Evolutionary conservation across 2,329 filamentous ascomycete genomes (phyloP).

Genomic region (Stachybotrys elegans): DNA sequence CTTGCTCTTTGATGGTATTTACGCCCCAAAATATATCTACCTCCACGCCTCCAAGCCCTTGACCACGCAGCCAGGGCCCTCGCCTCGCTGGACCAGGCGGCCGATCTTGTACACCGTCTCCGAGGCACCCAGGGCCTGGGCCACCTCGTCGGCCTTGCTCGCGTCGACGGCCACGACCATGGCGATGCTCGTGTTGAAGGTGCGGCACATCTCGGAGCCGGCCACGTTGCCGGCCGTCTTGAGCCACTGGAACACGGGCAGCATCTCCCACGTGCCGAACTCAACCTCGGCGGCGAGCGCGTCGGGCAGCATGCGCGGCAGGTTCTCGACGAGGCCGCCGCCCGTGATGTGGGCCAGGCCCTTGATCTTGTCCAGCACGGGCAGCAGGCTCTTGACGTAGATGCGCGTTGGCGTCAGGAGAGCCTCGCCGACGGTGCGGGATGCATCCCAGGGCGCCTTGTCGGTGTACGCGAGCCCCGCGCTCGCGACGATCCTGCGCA

Average conservation of each 20-base stretch:
- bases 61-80: constrained; percentile 28
- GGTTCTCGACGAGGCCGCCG: constrained; percentile 87
- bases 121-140: constrained; percentile 52
- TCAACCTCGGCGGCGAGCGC: constrained; percentile 78
- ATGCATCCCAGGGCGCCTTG: constrained; percentile 68
- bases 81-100: constrained; percentile 55
- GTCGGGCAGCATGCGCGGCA: constrained; percentile 84
- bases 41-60: constrained; percentile 29
- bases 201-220: constrained; percentile 76
- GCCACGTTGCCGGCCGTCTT: constrained; percentile 67
- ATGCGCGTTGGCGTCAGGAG: constrained; percentile 88
- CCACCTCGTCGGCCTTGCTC: constrained; percentile 56
- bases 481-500: constrained; percentile 78
- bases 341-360: constrained; percentile 97
- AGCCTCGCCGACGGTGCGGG: constrained; percentile 62
- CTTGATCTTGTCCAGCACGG: constrained; percentile 67
- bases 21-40: too few species aligned
- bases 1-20: too few species aligned
- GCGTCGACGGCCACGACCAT: constrained; percentile 83
- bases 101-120: constrained; percentile 79
- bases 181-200: constrained; percentile 91
- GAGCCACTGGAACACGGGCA: constrained; percentile 82
- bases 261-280: constrained; percentile 68
- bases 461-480: constrained; percentile 68
- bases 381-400: constrained; percentile 80